Evolutionary conservation across 75 land plant genomes (phyloP).

Genomic region (Ceratopteris richardii): DNA sequence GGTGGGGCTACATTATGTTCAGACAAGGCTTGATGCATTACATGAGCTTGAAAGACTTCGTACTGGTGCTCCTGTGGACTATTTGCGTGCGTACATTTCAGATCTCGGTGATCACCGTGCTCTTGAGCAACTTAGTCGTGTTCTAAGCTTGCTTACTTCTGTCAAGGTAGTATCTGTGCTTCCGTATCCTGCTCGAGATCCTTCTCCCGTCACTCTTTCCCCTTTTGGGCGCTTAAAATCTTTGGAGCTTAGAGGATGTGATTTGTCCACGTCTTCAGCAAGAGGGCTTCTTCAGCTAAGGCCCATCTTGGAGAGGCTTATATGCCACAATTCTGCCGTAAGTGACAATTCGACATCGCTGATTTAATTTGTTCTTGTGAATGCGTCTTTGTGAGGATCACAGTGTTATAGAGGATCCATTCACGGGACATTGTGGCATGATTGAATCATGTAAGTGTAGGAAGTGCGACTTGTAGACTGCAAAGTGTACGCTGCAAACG

Average conservation of each 20-base stretch:
- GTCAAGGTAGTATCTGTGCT: slow-evolving; percentile 76
- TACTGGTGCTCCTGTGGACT: slow-evolving; percentile 85
- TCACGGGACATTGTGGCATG: no score
- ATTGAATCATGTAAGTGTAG: no score
- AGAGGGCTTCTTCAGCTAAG: slow-evolving; percentile 69
- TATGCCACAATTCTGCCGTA: slow-evolving; percentile 92
- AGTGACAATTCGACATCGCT: slow-evolving; percentile 6
- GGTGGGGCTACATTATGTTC: slow-evolving; percentile 88
- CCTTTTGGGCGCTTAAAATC: slow-evolving; percentile 59
- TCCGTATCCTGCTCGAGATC: slow-evolving; percentile 61
- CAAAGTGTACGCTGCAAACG: no score
- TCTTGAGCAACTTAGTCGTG: slow-evolving; percentile 79
- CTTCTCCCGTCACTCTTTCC: slow-evolving; percentile 58
- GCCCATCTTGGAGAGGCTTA: slow-evolving; percentile 75
- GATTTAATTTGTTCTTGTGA: not conserved
- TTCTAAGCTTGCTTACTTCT: slow-evolving; percentile 57
- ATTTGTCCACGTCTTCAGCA: slow-evolving; percentile 75
- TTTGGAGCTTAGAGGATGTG: slow-evolving; percentile 88
- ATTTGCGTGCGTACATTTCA: slow-evolving; percentile 85
- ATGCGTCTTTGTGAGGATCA: not conserved
- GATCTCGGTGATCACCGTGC: slow-evolving; percentile 97
- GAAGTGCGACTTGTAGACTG: no score
- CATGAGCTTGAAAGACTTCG: slow-evolving; percentile 74
- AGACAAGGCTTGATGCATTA: slow-evolving; percentile 77
- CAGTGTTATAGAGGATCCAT: no score